Percentiles rank a stretch among this genome's conserved stretches.
These are phyloP conservation scores for Nothophoma quercina DNA, from an alignment of 2,329 filamentous ascomycete genomes.

Conservation along the genomic window DNA sequence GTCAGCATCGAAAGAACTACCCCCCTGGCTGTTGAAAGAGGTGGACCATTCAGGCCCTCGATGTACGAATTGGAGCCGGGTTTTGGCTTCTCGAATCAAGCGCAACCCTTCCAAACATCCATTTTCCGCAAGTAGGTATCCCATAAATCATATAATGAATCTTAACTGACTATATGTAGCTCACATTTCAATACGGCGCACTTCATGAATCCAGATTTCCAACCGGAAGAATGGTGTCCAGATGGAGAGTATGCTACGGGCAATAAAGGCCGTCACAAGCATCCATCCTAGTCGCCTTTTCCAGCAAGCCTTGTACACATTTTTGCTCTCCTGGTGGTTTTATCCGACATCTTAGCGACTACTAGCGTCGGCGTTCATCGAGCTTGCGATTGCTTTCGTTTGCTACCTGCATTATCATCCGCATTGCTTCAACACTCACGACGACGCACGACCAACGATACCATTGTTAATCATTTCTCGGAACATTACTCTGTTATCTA, in stretches of 20 bases:
- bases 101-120: conserved; percentile 57
- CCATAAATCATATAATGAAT: background rate
- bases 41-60: conserved; percentile 56
- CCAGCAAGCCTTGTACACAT: conserved; percentile 22
- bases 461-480: conserved; percentile 47
- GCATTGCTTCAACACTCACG: conserved; percentile 40
- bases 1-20: conserved; percentile 41
- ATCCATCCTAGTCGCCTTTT: conserved; percentile 38
- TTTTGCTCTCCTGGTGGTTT: conserved; percentile 37
- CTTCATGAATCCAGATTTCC: conserved; percentile 61
- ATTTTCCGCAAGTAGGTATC: conserved; percentile 58
- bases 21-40: conserved; percentile 41
- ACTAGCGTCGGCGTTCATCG: conserved; percentile 48
- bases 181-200: conserved; percentile 62
- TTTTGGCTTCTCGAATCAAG: conserved; percentile 47
- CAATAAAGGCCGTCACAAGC: conserved; percentile 48
- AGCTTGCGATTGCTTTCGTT: conserved; percentile 39
- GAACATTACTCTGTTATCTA: conserved; percentile 32
- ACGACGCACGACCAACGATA: conserved; percentile 45
- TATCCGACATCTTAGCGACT: conserved; percentile 46
- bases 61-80: conserved; percentile 55
- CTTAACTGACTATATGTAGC: conserved; percentile 40
- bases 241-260: conserved; percentile 55
- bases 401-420: conserved; percentile 41
- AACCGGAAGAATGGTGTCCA: conserved; percentile 61